Base-by-base conservation (phyloP, 768 basidiomycete species). In the Hygrophoropsis aurantiaca region DNA sequence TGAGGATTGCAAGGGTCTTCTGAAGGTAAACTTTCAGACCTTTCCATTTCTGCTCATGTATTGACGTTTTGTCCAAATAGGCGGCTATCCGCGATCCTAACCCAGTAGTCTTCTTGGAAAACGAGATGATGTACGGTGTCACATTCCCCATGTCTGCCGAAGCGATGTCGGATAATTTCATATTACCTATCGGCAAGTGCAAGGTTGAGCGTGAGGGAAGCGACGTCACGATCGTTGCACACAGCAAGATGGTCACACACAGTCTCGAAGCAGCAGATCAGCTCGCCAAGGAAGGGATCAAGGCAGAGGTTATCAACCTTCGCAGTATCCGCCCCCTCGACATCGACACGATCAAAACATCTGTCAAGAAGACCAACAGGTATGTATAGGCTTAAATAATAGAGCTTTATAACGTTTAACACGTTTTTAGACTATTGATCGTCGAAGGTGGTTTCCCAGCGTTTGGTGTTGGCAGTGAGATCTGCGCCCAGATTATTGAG, bases 361-460 rank as follows among this genome's bases (percentile, higher is more conserved):
- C 92, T 7, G 91, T 99, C 60, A 98, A 98, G 80, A 99, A 99
- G 80, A 99, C 97, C 26, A 95, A 95, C 74, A 80, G 94, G 89
- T 87, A 55, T 51, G 81, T 64, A 15, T 1, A 13, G 18, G 7
- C 21, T 26, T 34, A n/a, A n/a, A n/a, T n/a, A n/a, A n/a, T n/a
- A n/a, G n/a, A n/a, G n/a, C n/a, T n/a, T 10, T 43, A 34, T 9
- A 16, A 13, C 20, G 35, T 48, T 23, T n/a, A 13, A 5, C 24
- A 20, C 19, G 21, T 23, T 25, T 50, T 21, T 53, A 94, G 91
- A 47, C 80, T 99, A 53, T 77, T 99, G 44, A 90, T 89, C 47
- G 94, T 93, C 42, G 97, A 99, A 71, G 95, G 95, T 69, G 97
- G 97, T 32, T 99, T 97, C 92, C 97, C 97, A 32, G 85, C 81